Evolutionary conservation across 2,329 filamentous ascomycete genomes (phyloP).

Genomic region (Endocalyx cinctus): DNA sequence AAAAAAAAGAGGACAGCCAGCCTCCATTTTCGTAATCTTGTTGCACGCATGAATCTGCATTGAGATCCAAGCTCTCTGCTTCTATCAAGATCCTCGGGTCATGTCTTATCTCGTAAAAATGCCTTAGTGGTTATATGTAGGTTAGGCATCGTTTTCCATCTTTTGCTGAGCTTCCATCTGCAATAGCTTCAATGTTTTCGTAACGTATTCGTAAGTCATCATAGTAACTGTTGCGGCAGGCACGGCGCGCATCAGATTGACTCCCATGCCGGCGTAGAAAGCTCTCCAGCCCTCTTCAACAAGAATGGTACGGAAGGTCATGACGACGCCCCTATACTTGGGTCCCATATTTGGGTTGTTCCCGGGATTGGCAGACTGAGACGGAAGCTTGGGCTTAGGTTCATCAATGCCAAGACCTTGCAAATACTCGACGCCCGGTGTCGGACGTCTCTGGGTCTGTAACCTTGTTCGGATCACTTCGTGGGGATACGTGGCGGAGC

Average conservation of each 20-base stretch:
- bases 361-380: slow-evolving; percentile 16
- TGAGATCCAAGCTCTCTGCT: too few relatives aligned
- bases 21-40: too few relatives aligned
- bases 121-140: too few relatives aligned
- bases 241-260: slow-evolving; percentile 93
- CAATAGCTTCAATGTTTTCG: slow-evolving; percentile 46
- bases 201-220: slow-evolving; percentile 86
- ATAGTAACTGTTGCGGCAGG: slow-evolving; percentile 96
- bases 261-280: slow-evolving; percentile 96
- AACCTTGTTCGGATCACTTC: slow-evolving; percentile 91
- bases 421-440: slow-evolving; percentile 48
- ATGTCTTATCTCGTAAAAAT: too few relatives aligned
- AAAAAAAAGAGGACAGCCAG: too few relatives aligned
- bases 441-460: slow-evolving; percentile 82
- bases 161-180: slow-evolving; percentile 35
- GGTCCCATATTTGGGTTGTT: slow-evolving; percentile 24
- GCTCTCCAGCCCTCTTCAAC: slow-evolving; percentile 91
- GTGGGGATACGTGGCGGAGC: slow-evolving; percentile 93
- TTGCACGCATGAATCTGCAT: too few relatives aligned
- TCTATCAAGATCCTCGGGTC: too few relatives aligned
- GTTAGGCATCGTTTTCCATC: slow-evolving; percentile 7
- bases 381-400: slow-evolving; percentile 44
- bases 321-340: slow-evolving; percentile 73
- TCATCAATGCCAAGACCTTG: slow-evolving; percentile 44
- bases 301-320: slow-evolving; percentile 80